Base-by-base conservation (phyloP, 352 stramenopile species). In the Phytophthora megakarya region DNA sequence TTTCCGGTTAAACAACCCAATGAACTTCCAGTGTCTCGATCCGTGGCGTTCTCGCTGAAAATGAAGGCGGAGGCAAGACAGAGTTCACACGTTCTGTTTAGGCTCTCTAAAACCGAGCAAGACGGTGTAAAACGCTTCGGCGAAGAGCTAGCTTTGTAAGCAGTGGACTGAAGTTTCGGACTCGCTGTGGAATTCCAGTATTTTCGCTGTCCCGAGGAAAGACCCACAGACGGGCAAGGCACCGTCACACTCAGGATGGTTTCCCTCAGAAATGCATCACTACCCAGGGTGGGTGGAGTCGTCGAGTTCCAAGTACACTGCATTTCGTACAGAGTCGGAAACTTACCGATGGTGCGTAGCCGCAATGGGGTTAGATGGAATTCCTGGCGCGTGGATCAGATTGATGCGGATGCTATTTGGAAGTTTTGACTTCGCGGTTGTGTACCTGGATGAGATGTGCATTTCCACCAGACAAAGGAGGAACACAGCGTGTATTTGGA, bases 331-430 rank as follows among this genome's bases (percentile, higher is more conserved):
- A 5, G 28, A 72, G 22, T 35, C 51, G 0, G 69, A 84, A 42
- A 79, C 54, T 1, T 76, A 78, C 39, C 65, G 81, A 13, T 84
- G 72, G 68, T 70, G 58, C 30, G 66, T 80, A 4, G 73, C 57
- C 10, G 70, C 66, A 0, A 84, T 84, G 65, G 67, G 70, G 16
- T 4, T 84, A 0, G 33, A 16, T 11, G 70, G 72, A 16, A 81
- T 81, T 61, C 70, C 72, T 1, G 70, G 76, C n/a, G 57, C 68
- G 4, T 84, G 69, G 72, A 76, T 70, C 0, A 55, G 67, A 2
- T 44, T 80, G 0, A 84, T 78, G 76, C 62, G 62, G 5, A 0
- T 55, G 1, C 35, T 78, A 0, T 81, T 81, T 43, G 62, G 26
- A 0, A 47, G 50, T 21, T 67, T 63, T 26, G 10, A n/a, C 1